A percentile compares a stretch with the other conserved stretches of the same genome.
Evolutionary conservation across 495 filamentous ascomycete genomes (phyloP).

Genomic region (Lasiosphaeria miniovina): DNA sequence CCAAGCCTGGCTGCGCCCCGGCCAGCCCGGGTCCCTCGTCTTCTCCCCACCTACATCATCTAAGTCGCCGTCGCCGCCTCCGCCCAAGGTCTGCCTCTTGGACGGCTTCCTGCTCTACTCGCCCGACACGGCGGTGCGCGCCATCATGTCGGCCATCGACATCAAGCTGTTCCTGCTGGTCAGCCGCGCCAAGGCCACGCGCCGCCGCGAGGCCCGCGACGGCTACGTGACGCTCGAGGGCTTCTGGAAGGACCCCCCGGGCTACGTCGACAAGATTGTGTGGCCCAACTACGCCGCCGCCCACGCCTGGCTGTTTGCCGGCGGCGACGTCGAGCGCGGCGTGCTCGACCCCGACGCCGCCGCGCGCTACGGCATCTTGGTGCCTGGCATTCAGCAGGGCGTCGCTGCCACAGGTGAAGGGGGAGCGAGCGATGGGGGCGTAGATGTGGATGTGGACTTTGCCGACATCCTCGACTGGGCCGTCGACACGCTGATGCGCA

Average conservation of each 20-base stretch:
- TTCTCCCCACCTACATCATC: conserved; percentile 44
- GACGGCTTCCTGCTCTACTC: conserved; percentile 87
- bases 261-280: conserved; percentile 90
- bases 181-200: conserved; percentile 56
- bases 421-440: conserved; percentile 2
- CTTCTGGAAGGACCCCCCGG: conserved; percentile 91
- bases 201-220: conserved; percentile 64
- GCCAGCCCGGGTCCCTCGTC: conserved; percentile 32
- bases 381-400: conserved; percentile 20
- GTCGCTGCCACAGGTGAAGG: too few species aligned
- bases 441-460: conserved; percentile 47
- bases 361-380: conserved; percentile 43
- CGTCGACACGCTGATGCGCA: conserved; percentile 48
- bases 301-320: conserved; percentile 72
- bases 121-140: conserved; percentile 27
- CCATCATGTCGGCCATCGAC: conserved; percentile 60
- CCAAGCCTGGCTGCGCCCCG: conserved; percentile 36
- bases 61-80: conserved; percentile 41
- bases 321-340: conserved; percentile 58
- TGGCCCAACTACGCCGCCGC: conserved; percentile 88
- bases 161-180: conserved; percentile 73
- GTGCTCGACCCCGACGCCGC: conserved; percentile 43
- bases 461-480: conserved; percentile 52
- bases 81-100: conserved; percentile 49
- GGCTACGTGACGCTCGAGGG: conserved; percentile 88